Base-by-base conservation (phyloP, 2,329 filamentous ascomycete genomes). In the Westerdykella aurantiaca region DNA sequence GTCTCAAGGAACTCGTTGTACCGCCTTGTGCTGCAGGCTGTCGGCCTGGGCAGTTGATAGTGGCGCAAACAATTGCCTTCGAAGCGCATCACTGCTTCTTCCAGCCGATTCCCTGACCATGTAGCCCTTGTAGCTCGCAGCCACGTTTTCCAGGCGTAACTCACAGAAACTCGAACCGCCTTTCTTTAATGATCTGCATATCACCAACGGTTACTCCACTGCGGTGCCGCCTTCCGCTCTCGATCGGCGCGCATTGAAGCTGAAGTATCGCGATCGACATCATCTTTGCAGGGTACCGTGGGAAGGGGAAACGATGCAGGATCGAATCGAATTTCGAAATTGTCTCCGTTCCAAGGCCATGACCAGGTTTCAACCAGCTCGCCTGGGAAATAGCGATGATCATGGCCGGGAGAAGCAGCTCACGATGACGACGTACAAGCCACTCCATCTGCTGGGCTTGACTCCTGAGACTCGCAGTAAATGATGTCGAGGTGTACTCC, bases 181-280 rank as follows among this genome's bases (percentile, higher is more conserved):
- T 44, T 38, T 38, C 53, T 50, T 54, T 48, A 51, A 52, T 25
- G 49, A 55, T 55, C n/a, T 21, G 45, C 52, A 44, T 52, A 43
- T 45, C 46, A 47, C 48, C 54, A 60, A 53, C 48, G 44, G 49
- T 42, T 44, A 41, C 38, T 47, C 47, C 45, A 47, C 41, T 23
- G 33, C 31, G 25, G 39, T 51, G 39, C 43, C 45, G 34, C 57
- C 40, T 58, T 44, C 51, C 18, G 40, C 29, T 37, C 42, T 40
- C 42, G 45, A 47, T 43, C 45, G 31, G 38, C 45, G 47, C 21
- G 49, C 50, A 53, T 55, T 48, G 44, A 49, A 57, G 48, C 54
- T 58, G 51, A 57, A 55, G 50, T 53, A 48, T 56, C 25, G 45
- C 13, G 57, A 64, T 63, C 60, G 53, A 58, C 60, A 56, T 60